Evolutionary conservation across 2,329 filamentous ascomycete species (phyloP).

Genomic region (Chrysoporthe austroafricana): DNA sequence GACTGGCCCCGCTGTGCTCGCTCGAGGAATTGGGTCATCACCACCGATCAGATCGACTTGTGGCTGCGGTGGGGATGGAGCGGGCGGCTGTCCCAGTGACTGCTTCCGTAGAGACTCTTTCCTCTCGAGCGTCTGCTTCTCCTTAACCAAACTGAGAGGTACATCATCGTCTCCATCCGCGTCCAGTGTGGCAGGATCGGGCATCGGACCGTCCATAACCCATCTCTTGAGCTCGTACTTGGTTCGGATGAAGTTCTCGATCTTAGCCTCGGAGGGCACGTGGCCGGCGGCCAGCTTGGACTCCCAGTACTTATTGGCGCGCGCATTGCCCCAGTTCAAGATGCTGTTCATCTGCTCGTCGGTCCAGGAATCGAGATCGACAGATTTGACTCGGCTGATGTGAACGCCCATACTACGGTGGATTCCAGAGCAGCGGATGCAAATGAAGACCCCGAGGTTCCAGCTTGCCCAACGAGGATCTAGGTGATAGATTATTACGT

Average conservation of each 20-base stretch:
- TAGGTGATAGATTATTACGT: constrained; percentile 42
- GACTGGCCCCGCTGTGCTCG: constrained; percentile 73
- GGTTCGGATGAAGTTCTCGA: constrained; percentile 98
- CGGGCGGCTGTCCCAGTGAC: constrained; percentile 45
- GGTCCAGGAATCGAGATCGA: constrained; percentile 97
- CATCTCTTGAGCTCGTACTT: constrained; percentile 99
- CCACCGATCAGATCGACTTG: constrained; percentile 84
- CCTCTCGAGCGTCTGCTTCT: constrained; percentile 66
- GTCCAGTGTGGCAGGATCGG: constrained; percentile 87
- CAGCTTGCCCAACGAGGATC: constrained; percentile 99
- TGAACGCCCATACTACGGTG: constrained; percentile 99
- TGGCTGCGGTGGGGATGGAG: constrained; percentile 40
- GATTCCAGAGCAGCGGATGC: constrained; percentile 97
- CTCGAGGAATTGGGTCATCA: constrained; percentile 68
- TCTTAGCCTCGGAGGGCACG: constrained; percentile 93
- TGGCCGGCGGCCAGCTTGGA: constrained; percentile 89
- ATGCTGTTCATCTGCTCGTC: constrained; percentile 96
- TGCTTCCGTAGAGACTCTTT: constrained; percentile 65
- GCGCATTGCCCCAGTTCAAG: constrained; percentile 91
- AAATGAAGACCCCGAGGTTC: constrained; percentile 97
- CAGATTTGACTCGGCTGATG: constrained; percentile 96
- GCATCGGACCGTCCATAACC: constrained; percentile 97
- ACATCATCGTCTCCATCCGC: constrained; percentile 85
- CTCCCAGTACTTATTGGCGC: constrained; percentile 99
- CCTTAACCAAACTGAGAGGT: constrained; percentile 63